Evolutionary conservation across 257 asterid genomes (phyloP).

Genomic region (Gentiana dahurica): DNA sequence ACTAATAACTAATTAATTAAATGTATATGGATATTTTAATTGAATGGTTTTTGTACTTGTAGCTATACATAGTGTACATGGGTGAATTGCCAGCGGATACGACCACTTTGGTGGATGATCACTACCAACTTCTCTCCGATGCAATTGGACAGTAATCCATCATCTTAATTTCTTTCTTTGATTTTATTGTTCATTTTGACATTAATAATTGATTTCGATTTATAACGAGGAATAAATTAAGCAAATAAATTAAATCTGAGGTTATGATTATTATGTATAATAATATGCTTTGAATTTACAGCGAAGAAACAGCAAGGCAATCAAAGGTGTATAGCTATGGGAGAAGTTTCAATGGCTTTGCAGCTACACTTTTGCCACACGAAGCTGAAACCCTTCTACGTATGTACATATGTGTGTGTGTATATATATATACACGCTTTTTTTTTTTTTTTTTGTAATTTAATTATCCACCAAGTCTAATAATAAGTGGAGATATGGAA

Average conservation of each 20-base stretch:
- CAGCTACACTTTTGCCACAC: slow-evolving; percentile 50
- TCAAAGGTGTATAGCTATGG: slow-evolving; percentile 52
- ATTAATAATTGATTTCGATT: no score
- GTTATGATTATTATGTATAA: background rate
- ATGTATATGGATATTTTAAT: background rate
- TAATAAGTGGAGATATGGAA: no score
- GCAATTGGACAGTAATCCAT: slow-evolving; percentile 53
- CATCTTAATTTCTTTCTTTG: background rate
- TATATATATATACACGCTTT: no score
- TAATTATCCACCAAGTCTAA: no score
- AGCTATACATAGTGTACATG: slow-evolving; percentile 78
- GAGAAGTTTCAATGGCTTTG: slow-evolving; percentile 66
- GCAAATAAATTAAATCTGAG: background rate
- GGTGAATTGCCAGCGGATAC: slow-evolving; percentile 45
- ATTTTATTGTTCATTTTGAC: background rate
- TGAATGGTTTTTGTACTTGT: background rate
- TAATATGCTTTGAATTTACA: slow-evolving; percentile 13
- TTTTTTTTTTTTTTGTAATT: no score
- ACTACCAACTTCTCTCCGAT: slow-evolving; percentile 40
- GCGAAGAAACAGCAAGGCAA: slow-evolving; percentile 37
- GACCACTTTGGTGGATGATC: slow-evolving; percentile 19
- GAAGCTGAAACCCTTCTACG: slow-evolving; percentile 48
- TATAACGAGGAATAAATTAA: no score
- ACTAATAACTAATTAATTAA: no score
- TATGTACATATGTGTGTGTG: slow-evolving; percentile 1